Base-by-base conservation (phyloP, 176 grass and related monocot genomes). In the Triticum monococcum region DNA sequence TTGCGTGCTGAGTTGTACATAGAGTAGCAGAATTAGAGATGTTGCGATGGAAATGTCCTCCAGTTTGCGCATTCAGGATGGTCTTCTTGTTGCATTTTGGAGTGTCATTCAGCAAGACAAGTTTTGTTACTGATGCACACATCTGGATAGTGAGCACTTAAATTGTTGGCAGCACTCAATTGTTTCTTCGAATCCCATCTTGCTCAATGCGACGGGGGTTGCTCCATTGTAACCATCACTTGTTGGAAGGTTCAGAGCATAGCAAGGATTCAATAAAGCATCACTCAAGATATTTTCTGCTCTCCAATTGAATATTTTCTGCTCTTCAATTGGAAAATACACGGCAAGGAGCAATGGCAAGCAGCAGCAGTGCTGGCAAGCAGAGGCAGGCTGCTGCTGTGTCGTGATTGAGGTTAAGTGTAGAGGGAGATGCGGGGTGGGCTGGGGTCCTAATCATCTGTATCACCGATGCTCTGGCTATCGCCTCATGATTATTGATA, bases 1-100 rank as follows among this genome's bases (percentile, higher is more conserved):
- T 57, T 68, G 40, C 9, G 9, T 41, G 38, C 9, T 74, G n/a
- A 5, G 48, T 78, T 85, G 73, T 85, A 85, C 62, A 78, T 68
- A 46, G 1, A 41, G 40, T 8, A 68, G 61, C 83, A 57, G 62
- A 57, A 78, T 9, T 36, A 25, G 41, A 54, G 75, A 57, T 32
- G 18, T 56, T 82, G 40, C 30, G 36, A 36, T n/a, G 28, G 26
- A 82, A 69, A 56, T 68, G 20, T 24, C 64, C 9, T 36, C 24
- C 7, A 2, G 64, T 54, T 82, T 69, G 17, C 18, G 1, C 24
- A 3, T 69, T 56, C 30, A 70, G 54, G 7, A 24, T 35, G 9
- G 50, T 23, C 52, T 8, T 61, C 28, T 30, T n/a, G 16, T 77
- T 57, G 74, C 45, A 41, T 77, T 32, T 26, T 56, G 28, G 16